A percentile compares a stretch with the other conserved stretches of the same genome.
These are phyloP conservation scores for Fraxinus sp. DNA, from an alignment of 305 asterid species.

Conservation along the genomic window DNA sequence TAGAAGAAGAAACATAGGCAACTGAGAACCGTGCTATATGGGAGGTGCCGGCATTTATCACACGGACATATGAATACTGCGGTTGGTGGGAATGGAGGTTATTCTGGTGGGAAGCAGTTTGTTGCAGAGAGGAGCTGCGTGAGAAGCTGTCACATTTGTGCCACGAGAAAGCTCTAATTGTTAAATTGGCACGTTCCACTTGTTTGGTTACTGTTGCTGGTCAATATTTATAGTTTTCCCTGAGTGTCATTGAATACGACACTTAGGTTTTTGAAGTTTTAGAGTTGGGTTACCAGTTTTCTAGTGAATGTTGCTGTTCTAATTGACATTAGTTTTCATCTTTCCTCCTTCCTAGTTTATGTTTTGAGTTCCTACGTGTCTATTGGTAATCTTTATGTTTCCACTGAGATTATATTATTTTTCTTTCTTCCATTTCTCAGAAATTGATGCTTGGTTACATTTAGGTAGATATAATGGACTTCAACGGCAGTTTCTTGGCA, in stretches of 20 bases:
- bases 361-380: slow-evolving; percentile 1
- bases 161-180: slow-evolving; percentile 72
- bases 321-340: not conserved
- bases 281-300: not conserved
- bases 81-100: slow-evolving; percentile 98
- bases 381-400: not conserved
- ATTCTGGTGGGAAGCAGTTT: slow-evolving; percentile 94
- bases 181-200: slow-evolving; percentile 62
- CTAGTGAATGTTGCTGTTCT: slow-evolving; percentile 4
- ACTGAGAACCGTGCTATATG: slow-evolving; percentile 73
- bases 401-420: not conserved
- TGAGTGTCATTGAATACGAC: not conserved
- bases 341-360: not conserved
- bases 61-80: slow-evolving; percentile 99
- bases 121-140: slow-evolving; percentile 91
- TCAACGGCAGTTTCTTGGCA: slow-evolving; percentile 86
- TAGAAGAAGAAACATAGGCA: slow-evolving; percentile 96
- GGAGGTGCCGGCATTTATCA: slow-evolving; percentile 89
- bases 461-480: slow-evolving; percentile 95
- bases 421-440: slow-evolving; percentile 21
- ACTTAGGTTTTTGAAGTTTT: not conserved
- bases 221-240: not conserved
- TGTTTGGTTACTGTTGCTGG: not conserved
- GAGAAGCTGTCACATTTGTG: slow-evolving; percentile 85
- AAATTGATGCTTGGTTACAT: slow-evolving; percentile 14